phyloP scores from a whole-genome alignment of 2,329 filamentous ascomycete species.

The Claviceps spartinae region DNA sequence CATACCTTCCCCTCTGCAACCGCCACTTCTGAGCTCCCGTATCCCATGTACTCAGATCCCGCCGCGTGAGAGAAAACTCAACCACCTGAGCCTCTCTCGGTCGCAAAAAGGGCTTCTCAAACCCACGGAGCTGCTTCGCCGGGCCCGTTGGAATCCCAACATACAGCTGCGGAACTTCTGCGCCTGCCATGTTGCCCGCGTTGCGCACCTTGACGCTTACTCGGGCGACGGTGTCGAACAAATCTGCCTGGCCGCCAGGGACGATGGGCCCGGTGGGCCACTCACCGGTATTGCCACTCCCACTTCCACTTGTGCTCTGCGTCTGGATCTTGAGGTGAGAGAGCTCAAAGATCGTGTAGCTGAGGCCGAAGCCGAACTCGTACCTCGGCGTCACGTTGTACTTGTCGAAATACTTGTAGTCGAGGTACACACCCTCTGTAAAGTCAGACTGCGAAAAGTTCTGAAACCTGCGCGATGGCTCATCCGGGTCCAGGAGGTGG shows the following conservation, averaged over 20 bases:
- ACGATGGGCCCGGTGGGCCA: constrained; percentile 26
- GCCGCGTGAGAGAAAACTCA: constrained; percentile 40
- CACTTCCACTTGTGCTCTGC: constrained; percentile 4
- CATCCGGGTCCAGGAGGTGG: constrained; percentile 24
- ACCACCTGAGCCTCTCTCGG: constrained; percentile 30
- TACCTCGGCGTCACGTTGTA: constrained; percentile 34
- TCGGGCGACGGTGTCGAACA: constrained; percentile 32
- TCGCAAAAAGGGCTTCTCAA: constrained; percentile 43
- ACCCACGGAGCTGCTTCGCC: constrained; percentile 48
- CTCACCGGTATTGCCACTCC: constrained; percentile 13
- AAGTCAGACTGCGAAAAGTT: constrained; percentile 39
- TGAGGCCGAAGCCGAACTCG: constrained; percentile 43
- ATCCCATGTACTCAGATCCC: constrained; percentile 57
- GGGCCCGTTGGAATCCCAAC: constrained; percentile 34
- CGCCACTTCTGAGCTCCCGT: constrained; percentile 46
- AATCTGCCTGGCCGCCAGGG: constrained; percentile 30
- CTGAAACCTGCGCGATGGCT: constrained; percentile 35
- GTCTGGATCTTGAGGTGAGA: constrained; percentile 24
- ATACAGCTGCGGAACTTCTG: constrained; percentile 37
- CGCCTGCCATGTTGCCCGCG: constrained; percentile 26
- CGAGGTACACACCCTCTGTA: constrained; percentile 35
- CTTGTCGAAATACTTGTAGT: constrained; percentile 42
- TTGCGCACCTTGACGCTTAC: constrained; percentile 29
- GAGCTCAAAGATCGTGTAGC: constrained; percentile 41
- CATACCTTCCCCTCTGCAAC: constrained; percentile 30